Percentiles rank a stretch among this genome's conserved stretches.
phyloP scores from a whole-genome alignment of 225 moss, liverwort and hornwort genomes.

The Bryoerythrophyllum caledonicum region DNA sequence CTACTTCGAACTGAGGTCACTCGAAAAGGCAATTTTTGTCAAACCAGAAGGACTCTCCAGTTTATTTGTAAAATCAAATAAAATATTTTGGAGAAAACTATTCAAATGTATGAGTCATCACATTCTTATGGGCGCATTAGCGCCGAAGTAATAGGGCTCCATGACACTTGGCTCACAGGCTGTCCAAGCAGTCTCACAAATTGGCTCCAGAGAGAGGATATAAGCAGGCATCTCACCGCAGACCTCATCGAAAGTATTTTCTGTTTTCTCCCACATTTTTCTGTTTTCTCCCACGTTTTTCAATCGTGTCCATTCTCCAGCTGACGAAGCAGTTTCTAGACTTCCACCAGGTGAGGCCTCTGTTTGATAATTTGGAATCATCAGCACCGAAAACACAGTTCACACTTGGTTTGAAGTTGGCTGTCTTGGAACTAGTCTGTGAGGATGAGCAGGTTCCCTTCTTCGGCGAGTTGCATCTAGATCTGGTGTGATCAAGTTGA shows the following conservation, averaged over 20 bases:
- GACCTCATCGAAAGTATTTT: not conserved
- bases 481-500: not conserved
- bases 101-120: slow-evolving; percentile 19
- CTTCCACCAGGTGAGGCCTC: not conserved
- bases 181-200: slow-evolving; percentile 4
- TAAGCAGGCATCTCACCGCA: not conserved
- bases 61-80: no score
- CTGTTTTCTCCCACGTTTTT: no score
- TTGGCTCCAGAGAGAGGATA: slow-evolving; percentile 1
- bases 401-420: no score
- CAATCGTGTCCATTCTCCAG: not conserved
- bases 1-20: no score
- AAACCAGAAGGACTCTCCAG: no score
- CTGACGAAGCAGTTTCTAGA: not conserved
- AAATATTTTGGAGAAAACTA: no score
- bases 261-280: no score
- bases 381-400: not conserved
- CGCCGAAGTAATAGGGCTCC: not conserved
- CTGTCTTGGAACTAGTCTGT: not conserved
- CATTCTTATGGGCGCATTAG: not conserved
- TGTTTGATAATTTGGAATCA: no score
- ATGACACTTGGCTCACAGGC: slow-evolving; percentile 31
- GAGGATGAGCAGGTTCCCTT: not conserved
- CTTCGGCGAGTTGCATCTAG: not conserved
- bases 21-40: no score